Base-by-base conservation (phyloP, 495 filamentous ascomycete genomes). In the Chaetomium tenue region DNA sequence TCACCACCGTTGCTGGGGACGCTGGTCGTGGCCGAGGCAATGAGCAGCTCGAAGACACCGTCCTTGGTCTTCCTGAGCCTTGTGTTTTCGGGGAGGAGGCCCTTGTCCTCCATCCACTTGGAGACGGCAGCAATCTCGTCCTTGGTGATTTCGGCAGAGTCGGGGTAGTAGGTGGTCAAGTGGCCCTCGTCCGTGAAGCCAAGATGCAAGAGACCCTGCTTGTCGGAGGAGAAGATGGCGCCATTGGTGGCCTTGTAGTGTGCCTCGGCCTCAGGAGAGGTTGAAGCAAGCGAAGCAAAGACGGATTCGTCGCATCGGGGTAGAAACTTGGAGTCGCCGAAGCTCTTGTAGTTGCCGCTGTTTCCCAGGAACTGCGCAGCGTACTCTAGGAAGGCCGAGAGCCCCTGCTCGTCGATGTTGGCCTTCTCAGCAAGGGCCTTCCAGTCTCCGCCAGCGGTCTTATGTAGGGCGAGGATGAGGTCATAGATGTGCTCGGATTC, bases 281-380 rank as follows among this genome's bases (percentile, higher is more conserved):
- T 77, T 22, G 86, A 82, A 23, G 90, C 88, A n/a, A 98, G 77
- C 64, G 87, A 84, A 40, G 86, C 82, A 61, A 98, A 82, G 37
- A 83, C 82, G 20, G 86, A 82, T 55, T 86, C 79, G 15, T 83
- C 74, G 63, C 92, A 83, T 48, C 93, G 83, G 11, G 94, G 94
- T 60, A 98, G 86, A 75, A 97, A 97, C 72, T 98, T 98, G 64
- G 88, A 84, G 74, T 98, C 94, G 40, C 94, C 94, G 68, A 97
- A 97, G 33, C 89, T 89, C 78, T 97, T 97, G 80, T 96, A 98
- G 75, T 98, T 98, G 52, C 94, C 94, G 54, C 83, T 78, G 72
- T 97, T 98, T 28, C 92, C 92, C 8, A 98, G 79, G 74, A 98
- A 94, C 71, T 93, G 89, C 3, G 88, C 87, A 2, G 92, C 81